These are phyloP conservation scores for Neofusicoccum laricinum DNA, from an alignment of 2,329 filamentous ascomycete species.

Conservation along the genomic window DNA sequence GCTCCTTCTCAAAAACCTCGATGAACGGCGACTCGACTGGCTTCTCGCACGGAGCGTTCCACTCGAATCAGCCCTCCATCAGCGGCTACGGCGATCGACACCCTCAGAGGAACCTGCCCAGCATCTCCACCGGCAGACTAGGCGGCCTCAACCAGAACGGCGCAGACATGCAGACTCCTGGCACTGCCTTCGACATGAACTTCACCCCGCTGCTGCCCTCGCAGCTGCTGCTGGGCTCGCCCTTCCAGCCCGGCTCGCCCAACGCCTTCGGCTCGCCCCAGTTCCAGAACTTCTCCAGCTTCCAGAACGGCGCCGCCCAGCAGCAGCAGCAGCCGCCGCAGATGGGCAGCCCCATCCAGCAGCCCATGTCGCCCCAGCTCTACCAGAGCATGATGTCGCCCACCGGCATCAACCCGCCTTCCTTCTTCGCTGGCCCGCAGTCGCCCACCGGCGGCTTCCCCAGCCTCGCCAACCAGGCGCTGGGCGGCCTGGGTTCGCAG, in stretches of 20 bases:
- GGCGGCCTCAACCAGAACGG: constrained; percentile 53
- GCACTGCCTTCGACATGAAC: constrained; percentile 94
- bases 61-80: constrained; percentile 70
- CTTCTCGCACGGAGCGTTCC: constrained; percentile 90
- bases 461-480: constrained; percentile 58
- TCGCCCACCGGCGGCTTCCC: constrained; percentile 78
- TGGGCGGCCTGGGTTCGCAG: constrained; percentile 67
- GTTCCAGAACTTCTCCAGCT: constrained; percentile 79
- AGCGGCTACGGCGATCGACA: constrained; percentile 84
- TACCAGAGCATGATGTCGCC: constrained; percentile 86
- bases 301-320: constrained; percentile 57
- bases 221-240: constrained; percentile 89
- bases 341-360: constrained; percentile 71
- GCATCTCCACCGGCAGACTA: constrained; percentile 82
- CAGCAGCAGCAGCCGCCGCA: constrained; percentile 60
- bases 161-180: constrained; percentile 79
- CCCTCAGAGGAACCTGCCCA: constrained; percentile 82
- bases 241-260: constrained; percentile 92
- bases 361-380: constrained; percentile 71
- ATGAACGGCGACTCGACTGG: constrained; percentile 72
- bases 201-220: constrained; percentile 95
- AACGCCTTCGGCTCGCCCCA: constrained; percentile 86
- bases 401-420: constrained; percentile 75
- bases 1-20: constrained; percentile 74
- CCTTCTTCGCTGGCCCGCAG: constrained; percentile 77